Base-by-base conservation (phyloP, 192 early-diverging fungal genomes). In the Entophlyctis luteolus region DNA sequence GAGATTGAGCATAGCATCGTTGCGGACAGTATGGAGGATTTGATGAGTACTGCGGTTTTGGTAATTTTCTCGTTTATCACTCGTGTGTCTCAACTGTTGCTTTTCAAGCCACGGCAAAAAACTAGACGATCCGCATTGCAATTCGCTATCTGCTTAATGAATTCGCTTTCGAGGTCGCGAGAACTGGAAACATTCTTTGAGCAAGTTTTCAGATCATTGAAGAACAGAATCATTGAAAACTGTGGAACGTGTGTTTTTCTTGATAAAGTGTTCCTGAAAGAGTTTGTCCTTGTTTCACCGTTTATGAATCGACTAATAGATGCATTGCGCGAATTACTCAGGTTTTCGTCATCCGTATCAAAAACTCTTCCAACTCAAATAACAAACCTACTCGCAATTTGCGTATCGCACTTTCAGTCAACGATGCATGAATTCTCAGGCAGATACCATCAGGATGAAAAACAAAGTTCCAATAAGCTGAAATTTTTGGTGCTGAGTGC, bases 1-100 rank as follows among this genome's bases (percentile, higher is more conserved):
- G 38, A 45, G 37, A 59, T 59, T 59, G 58, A 59, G n/a, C 38
- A 59, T 59, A 46, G 38, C 25, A 49, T 63, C 36, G 60, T 49
- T 2, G 22, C 35, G 60, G 60, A 49, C 2, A 50, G 47, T 28
- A 63, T 47, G 39, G 58, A 59, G 3, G 12, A n/a, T 8, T 31
- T 63, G 48, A 35, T 45, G 42, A 8, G 4, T 8, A 27, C 34
- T 10, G n/a, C 36, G 23, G 48, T 37, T 18, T 29, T 49, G 60
- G 48, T 47, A 20, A 1, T 25, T 63, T 6, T 29, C 50, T 1
- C 49, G 49, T 52, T 52, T 52, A 16, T 63, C 50, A 22, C 27
- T 31, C 35, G 33, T 29, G 48, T 33, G 35, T 45, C 25, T 16
- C 35, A n/a, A 60, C 14, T 38, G 34, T 20, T 23, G 22, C 25